Evolutionary conservation across 1,284 basidiomycete species (phyloP), one percentile per base, ranked within the genome.

Genomic region (Erythrobasidium hasegawianum): DNA sequence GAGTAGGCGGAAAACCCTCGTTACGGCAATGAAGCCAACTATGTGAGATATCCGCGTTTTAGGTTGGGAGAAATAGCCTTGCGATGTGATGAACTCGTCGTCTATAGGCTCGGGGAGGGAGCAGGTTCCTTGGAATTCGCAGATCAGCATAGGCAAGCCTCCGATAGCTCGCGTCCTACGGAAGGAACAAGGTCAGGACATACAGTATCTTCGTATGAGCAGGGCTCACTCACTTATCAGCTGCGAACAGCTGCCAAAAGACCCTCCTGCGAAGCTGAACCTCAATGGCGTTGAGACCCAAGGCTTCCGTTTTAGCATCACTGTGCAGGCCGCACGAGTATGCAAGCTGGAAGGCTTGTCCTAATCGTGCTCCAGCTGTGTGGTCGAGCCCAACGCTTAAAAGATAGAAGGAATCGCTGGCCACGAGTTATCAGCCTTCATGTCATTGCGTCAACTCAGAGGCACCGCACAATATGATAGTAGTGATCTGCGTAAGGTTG

Each of bases 71-170:
- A 78, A 77, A 68, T 75, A 75, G 26, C 78, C 78, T 71, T 77
- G 76, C 9, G 76, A 74, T 0, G 77, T 79, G 56, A 79, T 77
- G 57, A 76, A 76, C 20, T 79, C 77, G 71, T 79, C 78, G 64
- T 79, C 77, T 38, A 74, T 72, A 0, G 74, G 72, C 57, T 75
- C 75, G 14, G 78, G 78, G 27, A 75, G 72, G 1, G 74, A 75
- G 52, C 74, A 75, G 0, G 76, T 71, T 38, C 77, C 76, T 73
- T 79, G 77, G 55, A 77, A 78, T 64, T 78, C 77, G 72, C 77
- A 77, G 69, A 79, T 73, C 14, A 78, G 72, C 75, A 78, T 77
- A 0, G 77, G 78, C 43, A 75, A 72, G 27, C 77, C 78, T 0
- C 75, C 73, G 20, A 76, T 77, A 1, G 77, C 76, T 9, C 76